These are phyloP conservation scores for Thalassiosira profunda DNA, from an alignment of 108 stramenopile genomes.

Conservation along the genomic window DNA sequence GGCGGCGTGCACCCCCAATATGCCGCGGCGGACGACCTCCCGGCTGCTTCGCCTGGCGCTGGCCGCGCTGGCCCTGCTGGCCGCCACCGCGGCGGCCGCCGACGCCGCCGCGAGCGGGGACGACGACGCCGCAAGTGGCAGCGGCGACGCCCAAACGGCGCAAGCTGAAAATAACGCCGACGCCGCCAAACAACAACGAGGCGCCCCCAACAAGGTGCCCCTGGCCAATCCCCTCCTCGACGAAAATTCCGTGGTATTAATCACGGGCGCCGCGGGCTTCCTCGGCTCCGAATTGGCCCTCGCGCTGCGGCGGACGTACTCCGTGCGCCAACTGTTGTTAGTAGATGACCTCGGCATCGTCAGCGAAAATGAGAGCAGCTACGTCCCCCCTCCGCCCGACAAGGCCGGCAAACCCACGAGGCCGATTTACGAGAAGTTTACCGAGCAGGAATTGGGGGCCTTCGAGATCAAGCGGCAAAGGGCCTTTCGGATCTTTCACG, in stretches of 20 bases:
- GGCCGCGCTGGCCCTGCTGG: too few relatives aligned
- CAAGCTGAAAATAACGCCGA: not conserved
- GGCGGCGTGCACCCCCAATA: too few relatives aligned
- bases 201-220: constrained; percentile 3
- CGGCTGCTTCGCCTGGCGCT: too few relatives aligned
- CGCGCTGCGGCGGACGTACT: constrained; percentile 78
- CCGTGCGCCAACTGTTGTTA: constrained; percentile 57
- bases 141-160: not conserved
- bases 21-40: too few relatives aligned
- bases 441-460: constrained; percentile 60
- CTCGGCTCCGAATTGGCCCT: constrained; percentile 81
- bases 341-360: constrained; percentile 59
- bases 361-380: constrained; percentile 24
- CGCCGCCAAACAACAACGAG: not conserved
- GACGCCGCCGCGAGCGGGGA: not conserved
- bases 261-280: constrained; percentile 88
- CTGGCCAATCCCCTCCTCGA: constrained; percentile 1
- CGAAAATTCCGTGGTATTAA: constrained; percentile 68
- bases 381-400: constrained; percentile 13
- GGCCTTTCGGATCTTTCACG: constrained; percentile 74
- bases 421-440: constrained; percentile 18
- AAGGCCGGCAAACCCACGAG: not conserved
- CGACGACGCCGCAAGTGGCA: not conserved
- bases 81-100: not conserved
- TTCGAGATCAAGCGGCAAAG: constrained; percentile 85